A percentile compares a stretch with the other conserved stretches of the same genome.
Conservation (phyloP, 169 alveolate genomes). For the Cryptosporidium ryanae region DNA sequence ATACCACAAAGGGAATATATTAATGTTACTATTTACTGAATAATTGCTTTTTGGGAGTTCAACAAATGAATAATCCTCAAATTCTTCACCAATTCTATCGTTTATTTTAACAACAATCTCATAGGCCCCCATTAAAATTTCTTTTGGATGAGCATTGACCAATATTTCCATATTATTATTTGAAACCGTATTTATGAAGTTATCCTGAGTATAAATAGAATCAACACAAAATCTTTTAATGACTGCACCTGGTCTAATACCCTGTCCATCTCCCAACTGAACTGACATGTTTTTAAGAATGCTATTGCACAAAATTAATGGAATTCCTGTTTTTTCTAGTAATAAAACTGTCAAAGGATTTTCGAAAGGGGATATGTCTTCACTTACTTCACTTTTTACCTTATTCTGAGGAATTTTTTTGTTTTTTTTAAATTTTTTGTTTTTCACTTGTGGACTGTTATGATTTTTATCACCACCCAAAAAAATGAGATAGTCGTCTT, state of each 20-base stretch:
- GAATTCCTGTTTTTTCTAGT: constrained; percentile 50
- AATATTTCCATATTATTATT: constrained; percentile 9
- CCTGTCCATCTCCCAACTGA: constrained; percentile 57
- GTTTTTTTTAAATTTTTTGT: neutral
- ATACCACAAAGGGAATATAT: constrained; percentile 39
- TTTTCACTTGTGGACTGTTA: constrained; percentile 5
- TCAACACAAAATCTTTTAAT: constrained; percentile 58
- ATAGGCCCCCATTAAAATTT: constrained; percentile 40
- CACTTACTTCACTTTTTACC: constrained; percentile 16
- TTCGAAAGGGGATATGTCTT: constrained; percentile 5
- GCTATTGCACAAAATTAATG: constrained; percentile 24
- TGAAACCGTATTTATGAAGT: neutral
- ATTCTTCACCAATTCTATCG: constrained; percentile 46
- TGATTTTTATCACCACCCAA: constrained; percentile 1
- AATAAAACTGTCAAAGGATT: constrained; percentile 50
- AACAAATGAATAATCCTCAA: neutral
- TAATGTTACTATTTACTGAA: constrained; percentile 8
- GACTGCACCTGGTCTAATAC: constrained; percentile 64
- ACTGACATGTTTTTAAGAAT: constrained; percentile 51
- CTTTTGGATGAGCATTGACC: constrained; percentile 37
- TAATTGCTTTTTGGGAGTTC: constrained; percentile 20
- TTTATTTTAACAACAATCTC: constrained; percentile 59
- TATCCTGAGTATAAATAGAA: constrained; percentile 48
- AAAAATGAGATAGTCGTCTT: constrained; percentile 18
- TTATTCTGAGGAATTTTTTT: constrained; percentile 23